Percentiles rank a stretch among this genome's conserved stretches.
Conservation (phyloP, 1,139 yeast species). For the Lodderomyces pseudojiufengensis region DNA sequence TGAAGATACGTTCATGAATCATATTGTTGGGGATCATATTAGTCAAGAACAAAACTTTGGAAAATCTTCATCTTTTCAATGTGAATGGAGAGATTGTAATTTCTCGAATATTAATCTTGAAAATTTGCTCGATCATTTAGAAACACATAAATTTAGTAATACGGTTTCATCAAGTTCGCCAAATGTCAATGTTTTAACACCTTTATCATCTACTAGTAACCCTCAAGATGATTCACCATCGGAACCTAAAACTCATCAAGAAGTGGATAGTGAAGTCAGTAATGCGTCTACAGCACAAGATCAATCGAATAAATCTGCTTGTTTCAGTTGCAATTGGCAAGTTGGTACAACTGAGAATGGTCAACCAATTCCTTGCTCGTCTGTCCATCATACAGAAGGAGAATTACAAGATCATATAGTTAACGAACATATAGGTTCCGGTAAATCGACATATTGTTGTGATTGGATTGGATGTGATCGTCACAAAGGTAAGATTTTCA, state of each 20-base stretch:
- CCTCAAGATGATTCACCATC: constrained; percentile 6
- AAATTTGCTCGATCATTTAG: constrained; percentile 57
- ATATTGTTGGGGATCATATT: constrained; percentile 56
- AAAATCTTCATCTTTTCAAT: constrained; percentile 29
- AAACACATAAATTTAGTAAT: constrained; percentile 37
- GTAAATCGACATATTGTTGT: constrained; percentile 68
- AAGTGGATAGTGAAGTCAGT: no score
- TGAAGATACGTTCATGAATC: constrained; percentile 49
- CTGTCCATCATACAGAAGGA: constrained; percentile 47
- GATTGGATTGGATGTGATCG: constrained; percentile 79
- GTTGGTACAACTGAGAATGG: constrained; percentile 28
- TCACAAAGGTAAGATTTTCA: constrained; percentile 53
- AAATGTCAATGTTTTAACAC: constrained; percentile 13
- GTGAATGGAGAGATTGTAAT: constrained; percentile 75
- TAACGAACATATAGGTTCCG: constrained; percentile 65
- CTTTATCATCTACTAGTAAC: constrained; percentile 13
- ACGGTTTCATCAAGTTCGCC: constrained; percentile 5
- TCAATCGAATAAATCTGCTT: constrained; percentile 8
- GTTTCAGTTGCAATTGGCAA: constrained; percentile 47
- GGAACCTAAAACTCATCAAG: no score
- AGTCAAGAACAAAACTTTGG: constrained; percentile 21
- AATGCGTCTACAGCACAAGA: no score
- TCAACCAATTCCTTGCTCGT: constrained; percentile 43
- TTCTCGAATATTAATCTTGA: constrained; percentile 50
- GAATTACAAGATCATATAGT: constrained; percentile 70